These are phyloP conservation scores for Fonsecaea monophora DNA, from an alignment of 2,329 filamentous ascomycete species.

Conservation along the genomic window DNA sequence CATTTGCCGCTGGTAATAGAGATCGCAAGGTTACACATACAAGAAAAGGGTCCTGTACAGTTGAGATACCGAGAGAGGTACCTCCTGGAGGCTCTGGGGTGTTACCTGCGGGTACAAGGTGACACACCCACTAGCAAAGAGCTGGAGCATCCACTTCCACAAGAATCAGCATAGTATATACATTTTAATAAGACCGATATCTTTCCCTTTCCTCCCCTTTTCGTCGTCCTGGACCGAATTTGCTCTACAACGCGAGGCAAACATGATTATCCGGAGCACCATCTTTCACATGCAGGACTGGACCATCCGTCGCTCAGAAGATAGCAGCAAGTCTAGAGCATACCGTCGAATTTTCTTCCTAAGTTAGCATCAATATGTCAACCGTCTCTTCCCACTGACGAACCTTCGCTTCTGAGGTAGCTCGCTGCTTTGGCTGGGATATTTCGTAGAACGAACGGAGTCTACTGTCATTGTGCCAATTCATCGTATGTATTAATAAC, in stretches of 20 bases:
- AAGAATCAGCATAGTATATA: constrained; percentile 7
- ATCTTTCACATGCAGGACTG: too few species aligned
- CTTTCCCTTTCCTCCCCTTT: neutral
- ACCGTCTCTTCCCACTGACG: too few species aligned
- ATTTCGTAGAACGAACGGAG: too few species aligned
- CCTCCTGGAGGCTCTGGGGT: constrained; percentile 8
- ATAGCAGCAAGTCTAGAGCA: too few species aligned
- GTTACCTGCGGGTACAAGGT: constrained; percentile 1
- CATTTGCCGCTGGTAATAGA: neutral
- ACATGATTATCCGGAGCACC: too few species aligned
- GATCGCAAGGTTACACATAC: neutral
- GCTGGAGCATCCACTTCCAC: neutral
- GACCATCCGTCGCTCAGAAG: too few species aligned
- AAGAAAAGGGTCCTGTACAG: constrained; percentile 1
- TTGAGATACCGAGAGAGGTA: constrained; percentile 6
- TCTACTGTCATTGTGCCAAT: too few species aligned
- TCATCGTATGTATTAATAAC: too few species aligned
- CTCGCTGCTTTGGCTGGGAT: too few species aligned
- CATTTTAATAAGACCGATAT: neutral
- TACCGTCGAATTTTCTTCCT: too few species aligned
- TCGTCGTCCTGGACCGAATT: neutral
- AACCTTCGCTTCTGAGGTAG: too few species aligned
- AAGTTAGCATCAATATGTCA: too few species aligned
- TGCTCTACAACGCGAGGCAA: neutral
- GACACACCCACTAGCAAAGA: neutral